Conservation (phyloP, 2,329 filamentous ascomycete species). For the Colletotrichum sp. region DNA sequence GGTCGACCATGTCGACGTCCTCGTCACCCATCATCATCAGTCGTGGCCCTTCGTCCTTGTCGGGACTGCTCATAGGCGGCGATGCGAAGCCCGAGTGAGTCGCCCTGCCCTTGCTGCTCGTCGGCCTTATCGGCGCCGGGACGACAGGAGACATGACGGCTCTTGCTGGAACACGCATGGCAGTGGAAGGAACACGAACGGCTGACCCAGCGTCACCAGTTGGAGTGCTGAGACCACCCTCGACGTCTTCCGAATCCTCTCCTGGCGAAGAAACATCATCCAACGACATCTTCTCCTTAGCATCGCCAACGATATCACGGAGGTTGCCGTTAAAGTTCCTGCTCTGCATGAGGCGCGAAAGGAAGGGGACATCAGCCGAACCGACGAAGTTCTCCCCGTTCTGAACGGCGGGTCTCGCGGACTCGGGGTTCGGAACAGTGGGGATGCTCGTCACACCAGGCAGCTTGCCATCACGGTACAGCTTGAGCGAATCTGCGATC, state of each 20-base stretch:
- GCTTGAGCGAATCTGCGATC: slow-evolving; percentile 57
- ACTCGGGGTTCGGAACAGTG: slow-evolving; percentile 27
- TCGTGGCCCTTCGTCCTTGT: slow-evolving; percentile 28
- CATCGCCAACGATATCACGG: slow-evolving; percentile 61
- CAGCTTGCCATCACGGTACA: slow-evolving; percentile 57
- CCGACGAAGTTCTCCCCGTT: slow-evolving; percentile 46
- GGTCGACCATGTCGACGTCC: slow-evolving; percentile 61
- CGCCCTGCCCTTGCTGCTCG: slow-evolving; percentile 62
- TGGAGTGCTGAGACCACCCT: slow-evolving; percentile 34
- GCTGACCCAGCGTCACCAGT: slow-evolving; percentile 35
- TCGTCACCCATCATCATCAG: slow-evolving; percentile 45
- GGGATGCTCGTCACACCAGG: slow-evolving; percentile 53
- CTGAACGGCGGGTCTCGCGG: slow-evolving; percentile 30
- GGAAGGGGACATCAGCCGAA: slow-evolving; percentile 66
- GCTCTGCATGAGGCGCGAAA: slow-evolving; percentile 68
- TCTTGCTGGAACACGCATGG: slow-evolving; percentile 65
- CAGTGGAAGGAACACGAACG: slow-evolving; percentile 22
- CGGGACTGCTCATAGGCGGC: slow-evolving; percentile 28
- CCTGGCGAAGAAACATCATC: slow-evolving; percentile 55
- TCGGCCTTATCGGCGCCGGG: slow-evolving; percentile 47
- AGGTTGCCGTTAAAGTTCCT: slow-evolving; percentile 68
- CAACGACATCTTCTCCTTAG: slow-evolving; percentile 57
- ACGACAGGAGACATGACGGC: slow-evolving; percentile 57
- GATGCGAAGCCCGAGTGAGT: slow-evolving; percentile 44
- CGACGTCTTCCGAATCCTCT: slow-evolving; percentile 59